Base-by-base conservation (phyloP, 1,284 basidiomycete species). In the Leccinum solheimii region DNA sequence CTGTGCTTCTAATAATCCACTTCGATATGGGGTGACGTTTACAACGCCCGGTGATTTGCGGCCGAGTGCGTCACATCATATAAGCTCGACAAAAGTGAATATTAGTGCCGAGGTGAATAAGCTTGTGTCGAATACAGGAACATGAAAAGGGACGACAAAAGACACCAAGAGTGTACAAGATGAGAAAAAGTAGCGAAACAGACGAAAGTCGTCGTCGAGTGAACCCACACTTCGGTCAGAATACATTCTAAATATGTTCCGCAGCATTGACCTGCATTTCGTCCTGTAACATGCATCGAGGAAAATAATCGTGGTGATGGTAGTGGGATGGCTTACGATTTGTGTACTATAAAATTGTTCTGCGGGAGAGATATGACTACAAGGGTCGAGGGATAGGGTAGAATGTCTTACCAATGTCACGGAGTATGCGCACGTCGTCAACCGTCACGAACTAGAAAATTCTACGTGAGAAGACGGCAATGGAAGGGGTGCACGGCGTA, bases 261-360 rank as follows among this genome's bases (percentile, higher is more conserved):
- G 92, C 91, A 61, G 93, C 91, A 74, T 95, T 95, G 66, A 95
- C 92, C 5, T 92, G 92, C 94, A 96, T 95, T 81, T 96, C 94
- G 72, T 96, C 93, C 91, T 92, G 68, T 13, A 63, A 67, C 63
- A 58, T 66, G 19, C 16, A 34, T 32, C 45, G 55, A 66, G 34
- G 23, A 16, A 16, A 11, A 16, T 27, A 36, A 23, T 58, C 53
- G 6, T 60, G 23, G 70, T 60, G 51, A 60, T 59, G 45, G 52
- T 50, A 50, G 14, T 59, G 52, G 60, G 64, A 61, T 54, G 56
- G 78, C 83, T 76, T 76, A 92, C 91, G 71, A 95, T 95, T 71
- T 95, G 92, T 64, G 91, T 92, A 77, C 88, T 90, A 77, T 93
- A 92, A 79, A 89, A 93, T 85, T 90, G 88, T 80, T 93, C 91